A percentile compares a stretch with the other conserved stretches of the same genome.
phyloP scores from a whole-genome alignment of 2,329 filamentous ascomycete genomes.

The Microsporum audouinii region DNA sequence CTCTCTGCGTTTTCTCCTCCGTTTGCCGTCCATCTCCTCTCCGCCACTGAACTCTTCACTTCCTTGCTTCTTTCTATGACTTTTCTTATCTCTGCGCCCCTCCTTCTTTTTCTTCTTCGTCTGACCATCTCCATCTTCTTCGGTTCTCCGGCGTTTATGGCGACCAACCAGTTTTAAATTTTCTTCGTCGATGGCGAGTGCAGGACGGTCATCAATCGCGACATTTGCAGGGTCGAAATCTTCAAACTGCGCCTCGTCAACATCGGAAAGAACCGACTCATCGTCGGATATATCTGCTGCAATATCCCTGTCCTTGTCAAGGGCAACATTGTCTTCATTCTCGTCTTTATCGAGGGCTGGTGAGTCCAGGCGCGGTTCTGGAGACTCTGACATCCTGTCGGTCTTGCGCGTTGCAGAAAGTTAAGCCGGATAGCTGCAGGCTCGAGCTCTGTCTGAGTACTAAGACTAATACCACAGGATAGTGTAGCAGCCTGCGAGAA shows the following conservation, averaged over 20 bases:
- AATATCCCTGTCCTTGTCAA: slow-evolving; percentile 15
- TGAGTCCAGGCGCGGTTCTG: slow-evolving; percentile 19
- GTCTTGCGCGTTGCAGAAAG: not conserved
- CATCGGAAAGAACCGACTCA: slow-evolving; percentile 52
- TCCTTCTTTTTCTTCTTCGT: slow-evolving; percentile 56
- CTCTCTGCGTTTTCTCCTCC: slow-evolving; percentile 39
- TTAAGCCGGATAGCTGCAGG: too few relatives aligned
- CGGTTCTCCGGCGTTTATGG: slow-evolving; percentile 54
- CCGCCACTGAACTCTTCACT: slow-evolving; percentile 41
- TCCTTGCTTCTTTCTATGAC: slow-evolving; percentile 57
- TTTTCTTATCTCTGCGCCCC: slow-evolving; percentile 48
- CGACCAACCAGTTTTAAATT: slow-evolving; percentile 51
- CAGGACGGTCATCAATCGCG: slow-evolving; percentile 48
- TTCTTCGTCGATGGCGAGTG: slow-evolving; percentile 49
- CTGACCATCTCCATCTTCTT: slow-evolving; percentile 47
- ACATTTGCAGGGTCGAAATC: slow-evolving; percentile 53
- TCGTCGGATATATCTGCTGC: slow-evolving; percentile 43
- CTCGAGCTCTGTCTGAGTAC: too few relatives aligned
- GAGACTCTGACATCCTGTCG: slow-evolving; percentile 30
- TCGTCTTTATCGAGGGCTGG: slow-evolving; percentile 13
- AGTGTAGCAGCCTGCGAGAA: not conserved
- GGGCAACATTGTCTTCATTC: slow-evolving; percentile 9
- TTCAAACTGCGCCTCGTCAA: slow-evolving; percentile 55
- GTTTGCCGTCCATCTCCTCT: slow-evolving; percentile 44
- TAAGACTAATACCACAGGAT: not conserved